Evolutionary conservation across 768 basidiomycete genomes (phyloP), one percentile per base, ranked within the genome.

Genomic region (Pleurotus djamor): DNA sequence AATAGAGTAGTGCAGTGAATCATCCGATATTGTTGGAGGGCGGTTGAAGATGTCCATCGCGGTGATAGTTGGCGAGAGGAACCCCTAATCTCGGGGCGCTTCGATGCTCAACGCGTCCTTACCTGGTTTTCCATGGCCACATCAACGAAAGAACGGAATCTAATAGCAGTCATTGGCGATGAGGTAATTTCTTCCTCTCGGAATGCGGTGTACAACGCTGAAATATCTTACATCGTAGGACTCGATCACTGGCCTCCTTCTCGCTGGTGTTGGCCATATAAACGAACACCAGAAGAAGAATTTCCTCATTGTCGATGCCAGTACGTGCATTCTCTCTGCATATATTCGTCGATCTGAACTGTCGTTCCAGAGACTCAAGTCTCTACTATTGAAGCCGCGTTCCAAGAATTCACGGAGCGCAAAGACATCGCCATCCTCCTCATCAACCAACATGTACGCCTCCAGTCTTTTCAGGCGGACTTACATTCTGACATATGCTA

Each of bases 111-210:
- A 28, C 21, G 21, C 21, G 21, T 28, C 21, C 21, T 28, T 28
- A 28, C 21, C 21, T 28, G 21, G 21, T 35, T 41, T 17, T 21
- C 66, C 51, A 86, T 86, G 84, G 74, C 85, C 54, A 73, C 76
- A 21, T 75, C 68, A 60, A 72, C 79, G 57, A 89, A 91, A 74
- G 89, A 96, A 73, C 84, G 96, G 58, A 90, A 83, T 61, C 77
- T 98, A 44, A 83, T 99, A 44, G 96, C 97, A 36, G 94, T 96
- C 70, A 98, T 99, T 65, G 97, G 96, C 43, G 97, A 98, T 72
- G 97, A 99, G 79, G 96, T 96, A 64, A 58, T 77, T 13, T 7
- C 36, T 14, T 28, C 14, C 9, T 51, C 44, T 14, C 38, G 59
- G 64, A 67, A 44, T 66, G 49, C 48, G 49, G 58, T 57, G 63